Evolutionary conservation across 2,329 filamentous ascomycete species (phyloP), one percentile per base, ranked within the genome.

Genomic region (Venturia aucupariae): DNA sequence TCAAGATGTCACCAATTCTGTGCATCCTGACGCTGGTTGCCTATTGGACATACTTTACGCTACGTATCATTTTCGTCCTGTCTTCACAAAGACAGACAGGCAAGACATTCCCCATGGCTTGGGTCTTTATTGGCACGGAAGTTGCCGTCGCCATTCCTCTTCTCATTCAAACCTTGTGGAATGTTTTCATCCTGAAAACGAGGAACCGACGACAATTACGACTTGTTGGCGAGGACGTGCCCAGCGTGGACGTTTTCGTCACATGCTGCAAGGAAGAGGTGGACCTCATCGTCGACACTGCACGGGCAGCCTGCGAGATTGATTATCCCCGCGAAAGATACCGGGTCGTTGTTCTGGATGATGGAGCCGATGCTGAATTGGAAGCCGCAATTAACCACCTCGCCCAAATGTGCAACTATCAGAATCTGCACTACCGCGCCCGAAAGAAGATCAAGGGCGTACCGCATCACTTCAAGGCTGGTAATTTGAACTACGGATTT

Each of bases 401-500:
- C 41, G 68, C 72, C 15, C 35, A 51, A n/a, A 67, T 71, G 32
- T 57, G 51, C 51, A 70, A 68, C 6, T 74, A 77, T 35, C 71
- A 75, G 8, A 77, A 78, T 61, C 62, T 78, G 11, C 74, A 74
- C 66, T 80, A 81, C 67, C 75, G 75, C 64, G 71, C 76, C 5
- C 75, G 77, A 35, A 71, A 74, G 62, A 79, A 79, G 67, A 74
- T 75, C 57, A 74, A 73, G 64, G 44, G 68, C 61, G 71, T 70
- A 48, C 72, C 71, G 39, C 72, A 83, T 68, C 81, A 84, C 70
- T 86, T 84, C 77, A 87, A 87, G 75, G 84, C 85, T 1, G 84
- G 85, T 61, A 87, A 87, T 70, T 75, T 87, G 62, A 87, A 86
- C 73, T 82, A 84, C 64, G 85, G 82, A 41, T 72, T 84, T 24